phyloP scores from a whole-genome alignment of 768 basidiomycete genomes.

The Punctularia strigosozonata region DNA sequence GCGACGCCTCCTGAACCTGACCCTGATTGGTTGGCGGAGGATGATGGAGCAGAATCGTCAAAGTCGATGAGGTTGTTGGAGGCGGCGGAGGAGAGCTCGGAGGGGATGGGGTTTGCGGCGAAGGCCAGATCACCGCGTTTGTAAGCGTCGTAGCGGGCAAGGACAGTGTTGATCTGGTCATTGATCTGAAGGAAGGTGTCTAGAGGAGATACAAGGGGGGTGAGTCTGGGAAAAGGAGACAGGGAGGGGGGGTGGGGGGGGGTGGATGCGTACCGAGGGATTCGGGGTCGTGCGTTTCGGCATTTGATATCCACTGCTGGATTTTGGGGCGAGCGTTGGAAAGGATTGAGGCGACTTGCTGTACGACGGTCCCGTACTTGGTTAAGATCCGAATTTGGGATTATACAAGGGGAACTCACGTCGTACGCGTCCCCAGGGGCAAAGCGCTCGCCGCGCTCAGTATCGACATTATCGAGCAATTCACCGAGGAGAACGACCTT shows the following conservation, averaged over 20 bases:
- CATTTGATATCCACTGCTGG: slow-evolving; percentile 97
- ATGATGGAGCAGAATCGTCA: slow-evolving; percentile 36
- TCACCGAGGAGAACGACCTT: slow-evolving; percentile 95
- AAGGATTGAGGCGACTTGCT: slow-evolving; percentile 88
- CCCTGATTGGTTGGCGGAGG: slow-evolving; percentile 10
- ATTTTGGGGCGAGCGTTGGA: slow-evolving; percentile 80
- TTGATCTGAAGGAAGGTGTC: slow-evolving; percentile 94
- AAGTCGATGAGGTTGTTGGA: slow-evolving; percentile 62
- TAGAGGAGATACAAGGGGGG: slow-evolving; percentile 16
- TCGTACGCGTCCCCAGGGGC: slow-evolving; percentile 89
- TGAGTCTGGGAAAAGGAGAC: neutral
- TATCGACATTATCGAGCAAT: slow-evolving; percentile 88
- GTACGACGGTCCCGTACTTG: slow-evolving; percentile 2
- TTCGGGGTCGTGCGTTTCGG: slow-evolving; percentile 79
- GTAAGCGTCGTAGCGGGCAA: slow-evolving; percentile 86
- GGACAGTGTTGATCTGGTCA: slow-evolving; percentile 91
- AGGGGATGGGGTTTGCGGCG: slow-evolving; percentile 57
- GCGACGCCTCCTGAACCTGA: slow-evolving; percentile 21
- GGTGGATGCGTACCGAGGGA: slow-evolving; percentile 57
- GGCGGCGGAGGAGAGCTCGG: slow-evolving; percentile 34
- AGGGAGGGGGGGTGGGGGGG: neutral
- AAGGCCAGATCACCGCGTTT: slow-evolving; percentile 79
- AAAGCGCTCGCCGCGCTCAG: slow-evolving; percentile 60
- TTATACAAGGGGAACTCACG: slow-evolving; percentile 28
- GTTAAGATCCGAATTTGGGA: slow-evolving; percentile 2